Base-by-base conservation (phyloP, 208 protist species). In the Wallacemonas sp. region DNA sequence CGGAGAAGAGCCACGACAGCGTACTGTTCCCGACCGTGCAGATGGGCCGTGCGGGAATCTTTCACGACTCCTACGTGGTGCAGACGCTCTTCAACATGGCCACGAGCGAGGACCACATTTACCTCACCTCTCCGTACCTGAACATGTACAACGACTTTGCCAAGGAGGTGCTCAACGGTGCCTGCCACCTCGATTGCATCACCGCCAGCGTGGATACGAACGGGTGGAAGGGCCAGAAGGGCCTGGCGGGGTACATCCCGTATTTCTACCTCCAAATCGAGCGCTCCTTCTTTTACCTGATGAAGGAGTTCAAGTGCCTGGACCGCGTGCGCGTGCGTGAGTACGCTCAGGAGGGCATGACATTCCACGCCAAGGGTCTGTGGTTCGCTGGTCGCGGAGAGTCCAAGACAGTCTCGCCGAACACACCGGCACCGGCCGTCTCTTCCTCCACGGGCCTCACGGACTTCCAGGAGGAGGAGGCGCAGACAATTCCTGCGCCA, bases 301-400 rank as follows among this genome's bases (percentile, higher is more conserved):
- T 82, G 77, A 68, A 77, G 73, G 61, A 70, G 23, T 89, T 81
- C 62, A 31, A 25, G 54, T 87, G 83, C 66, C 54, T 79, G 16
- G 50, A 74, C 38, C 83, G 89, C 22, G 78, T 93, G 22, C 74
- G 50, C 42, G 67, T 93, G 57, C 80, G 69, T 28, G 85, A 93
- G 72, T 93, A 90, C 49, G 69, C 76, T 46, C 65, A 71, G 32
- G 74, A 82, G 45, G 82, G 82, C 23, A 54, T 84, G 55, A 95
- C 92, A 16, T 95, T 91, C 49, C 92, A 97, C 65, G 82, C 87
- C 18, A 97, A 97, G 66, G 92, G 92, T 0, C 23, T 95, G 42
- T 95, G 89, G 87, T 86, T 90, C 22, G 42, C 74, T 12, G 55
- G 45, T 1, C 67, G 63, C 36, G 50, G 57, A 26, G 28, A 28